Conservation (phyloP, 2,329 filamentous ascomycete genomes). For the Verticillium alfalfae region DNA sequence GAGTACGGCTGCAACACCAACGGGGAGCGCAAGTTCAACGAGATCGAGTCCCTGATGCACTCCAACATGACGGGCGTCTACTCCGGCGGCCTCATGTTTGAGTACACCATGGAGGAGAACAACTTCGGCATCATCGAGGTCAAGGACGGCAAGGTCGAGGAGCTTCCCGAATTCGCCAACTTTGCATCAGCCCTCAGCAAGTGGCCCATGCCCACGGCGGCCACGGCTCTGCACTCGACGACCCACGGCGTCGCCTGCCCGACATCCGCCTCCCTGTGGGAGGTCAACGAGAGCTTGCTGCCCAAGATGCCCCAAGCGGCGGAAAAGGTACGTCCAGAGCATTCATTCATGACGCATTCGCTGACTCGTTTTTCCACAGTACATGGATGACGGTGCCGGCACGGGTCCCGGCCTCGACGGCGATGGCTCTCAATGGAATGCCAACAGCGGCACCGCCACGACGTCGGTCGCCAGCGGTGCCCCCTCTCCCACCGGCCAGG, state of each 20-base stretch:
- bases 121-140: conserved; percentile 76
- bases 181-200: conserved; percentile 42
- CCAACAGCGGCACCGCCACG: conserved; percentile 40
- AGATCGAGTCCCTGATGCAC: conserved; percentile 75
- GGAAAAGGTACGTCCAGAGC: conserved; percentile 9
- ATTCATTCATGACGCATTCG: not conserved
- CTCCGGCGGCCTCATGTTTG: conserved; percentile 93
- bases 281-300: conserved; percentile 42
- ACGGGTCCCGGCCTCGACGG: conserved; percentile 47
- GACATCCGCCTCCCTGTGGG: conserved; percentile 40
- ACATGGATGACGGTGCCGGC: conserved; percentile 48
- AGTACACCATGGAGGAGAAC: conserved; percentile 78
- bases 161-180: conserved; percentile 56
- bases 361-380: conserved; percentile 28
- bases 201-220: conserved; percentile 45
- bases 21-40: conserved; percentile 69
- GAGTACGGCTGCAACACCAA: conserved; percentile 89
- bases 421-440: conserved; percentile 47
- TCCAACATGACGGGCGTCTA: conserved; percentile 81
- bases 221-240: conserved; percentile 38
- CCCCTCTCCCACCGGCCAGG: conserved; percentile 26
- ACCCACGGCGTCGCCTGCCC: conserved; percentile 45
- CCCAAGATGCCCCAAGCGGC: conserved; percentile 47
- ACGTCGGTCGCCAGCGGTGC: conserved; percentile 31
- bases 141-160: conserved; percentile 44